Base-by-base conservation (phyloP, 345 rosid genomes). In the Punica granatum region DNA sequence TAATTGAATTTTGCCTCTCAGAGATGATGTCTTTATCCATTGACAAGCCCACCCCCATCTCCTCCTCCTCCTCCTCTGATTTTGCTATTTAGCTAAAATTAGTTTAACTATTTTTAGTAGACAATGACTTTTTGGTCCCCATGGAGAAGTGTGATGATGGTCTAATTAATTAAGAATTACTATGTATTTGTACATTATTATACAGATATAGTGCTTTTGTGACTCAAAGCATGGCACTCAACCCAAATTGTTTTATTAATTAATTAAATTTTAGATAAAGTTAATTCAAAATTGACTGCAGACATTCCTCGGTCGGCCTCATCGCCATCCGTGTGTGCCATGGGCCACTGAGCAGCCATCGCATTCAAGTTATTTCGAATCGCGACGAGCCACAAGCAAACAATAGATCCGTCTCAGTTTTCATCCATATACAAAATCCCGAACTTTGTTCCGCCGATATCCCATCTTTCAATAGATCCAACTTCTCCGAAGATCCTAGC, bases 211-310 rank as follows among this genome's bases (percentile, higher is more conserved):
- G 70, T 68, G 70, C 70, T 43, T 43, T 43, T 59, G 39, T 68
- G 58, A 68, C 56, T 68, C 65, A 35, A 42, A 58, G 42, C 71
- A 42, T 60, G 65, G 65, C 65, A 32, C 71, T 43, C 36, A 23
- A 68, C 53, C 53, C 64, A 35, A 32, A 39, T 19, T 49, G 60
- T 66, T 15, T 63, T 18, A 56, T 56, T 28, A 53, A 8, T 26
- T 56, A 26, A 56, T 26, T 2, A 10, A 12, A 56, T 10, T 56
- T 13, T 30, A 23, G 28, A 28, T 25, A 41, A 63, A 63, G 49
- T 63, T 49, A 31, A 19, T 36, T 3, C 11, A 48, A 51, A 5
- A 49, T 33, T 33, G 33, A 66, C 28, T 23, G 33, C 1, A 26
- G 35, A 67, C 63, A 68, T 68, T 68, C 64, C 37, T 4, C 56